Base-by-base conservation (phyloP, 129 eudicot genomes). In the Mikania micrantha region DNA sequence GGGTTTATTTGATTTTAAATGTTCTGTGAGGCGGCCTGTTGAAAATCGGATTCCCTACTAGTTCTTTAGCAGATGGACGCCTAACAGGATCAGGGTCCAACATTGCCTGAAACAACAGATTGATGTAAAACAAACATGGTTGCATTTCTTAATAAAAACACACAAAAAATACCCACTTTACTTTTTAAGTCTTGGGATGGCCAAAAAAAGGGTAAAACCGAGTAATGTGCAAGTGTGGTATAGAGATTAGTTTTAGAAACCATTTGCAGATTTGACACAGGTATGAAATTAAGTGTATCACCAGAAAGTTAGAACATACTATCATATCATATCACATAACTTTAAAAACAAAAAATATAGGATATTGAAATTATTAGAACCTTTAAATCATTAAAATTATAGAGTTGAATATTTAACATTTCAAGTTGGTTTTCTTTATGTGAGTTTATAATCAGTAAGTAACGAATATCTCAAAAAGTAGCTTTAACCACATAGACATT, bases 11-110 rank as follows among this genome's bases (percentile, higher is more conserved):
- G 60, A 25, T 36, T 75, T 75, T 81, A 3, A 19, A 27, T 64
- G 17, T 61, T 79, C 64, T 81, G 31, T 64, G 69, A 45, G 40
- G 61, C 64, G 40, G 62, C 67, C 83, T 74, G 53, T 53, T 76
- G 42, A 91, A 91, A 8, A 91, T 80, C 52, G 93, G 82, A 72
- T 85, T 83, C 13, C 38, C 73, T 3, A 81, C 48, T 31, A 91
- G 70, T 45, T 91, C 95, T 75, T 78, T 83, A 5, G 95, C 97
- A 50, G 97, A 87, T 39, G 97, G 97, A 29, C 97, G 71, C n/a
- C 85, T 77, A 58, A 68, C 59, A 56, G 97, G 97, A 85, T 87
- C 85, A 24, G 93, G 90, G 68, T 91, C 97, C 83, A 91, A 76
- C 97, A 91, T 91, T 9, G 69, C 88, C 97, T 91, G 80, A 68